phyloP scores from a whole-genome alignment of 805 yeast species.

The Sungouiella blattae region DNA sequence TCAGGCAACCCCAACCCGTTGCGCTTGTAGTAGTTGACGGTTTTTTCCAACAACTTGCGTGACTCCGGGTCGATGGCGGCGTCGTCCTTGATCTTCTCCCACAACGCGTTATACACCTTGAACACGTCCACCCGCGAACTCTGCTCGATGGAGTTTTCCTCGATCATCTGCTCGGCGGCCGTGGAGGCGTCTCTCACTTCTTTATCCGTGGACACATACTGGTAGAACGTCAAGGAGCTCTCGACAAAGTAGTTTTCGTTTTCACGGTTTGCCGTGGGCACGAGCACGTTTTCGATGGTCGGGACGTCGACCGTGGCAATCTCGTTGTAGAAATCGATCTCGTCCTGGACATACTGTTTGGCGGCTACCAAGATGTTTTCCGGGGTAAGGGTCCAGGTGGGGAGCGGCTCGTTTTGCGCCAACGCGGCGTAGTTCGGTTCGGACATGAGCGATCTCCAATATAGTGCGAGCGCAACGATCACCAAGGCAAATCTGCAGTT shows the following conservation, averaged over 20 bases:
- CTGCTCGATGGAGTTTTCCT: conserved; percentile 60
- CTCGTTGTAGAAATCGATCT: conserved; percentile 47
- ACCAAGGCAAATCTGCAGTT: too few species aligned
- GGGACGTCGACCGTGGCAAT: conserved; percentile 51
- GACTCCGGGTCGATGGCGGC: conserved; percentile 49
- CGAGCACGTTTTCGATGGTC: conserved; percentile 53
- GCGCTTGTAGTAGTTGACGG: conserved; percentile 54
- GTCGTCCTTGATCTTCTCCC: conserved; percentile 27
- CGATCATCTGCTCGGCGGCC: conserved; percentile 55
- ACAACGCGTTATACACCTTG: conserved; percentile 52
- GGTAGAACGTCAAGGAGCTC: conserved; percentile 62
- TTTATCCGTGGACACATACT: conserved; percentile 64
- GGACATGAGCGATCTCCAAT: too few species aligned
- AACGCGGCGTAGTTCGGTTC: conserved; percentile 2
- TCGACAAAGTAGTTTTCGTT: conserved; percentile 44
- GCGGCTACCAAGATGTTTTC: conserved; percentile 43
- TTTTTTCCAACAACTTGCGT: conserved; percentile 53
- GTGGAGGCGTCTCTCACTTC: conserved; percentile 70
- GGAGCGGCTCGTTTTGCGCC: conserved; percentile 17
- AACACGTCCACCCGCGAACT: conserved; percentile 64
- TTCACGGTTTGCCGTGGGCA: conserved; percentile 49
- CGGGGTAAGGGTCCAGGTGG: conserved; percentile 61
- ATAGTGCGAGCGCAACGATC: too few species aligned
- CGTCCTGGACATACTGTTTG: conserved; percentile 40
- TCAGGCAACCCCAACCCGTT: conserved; percentile 64